phyloP scores from a whole-genome alignment of 2,329 filamentous ascomycete genomes.

The Lachnellula arida region DNA sequence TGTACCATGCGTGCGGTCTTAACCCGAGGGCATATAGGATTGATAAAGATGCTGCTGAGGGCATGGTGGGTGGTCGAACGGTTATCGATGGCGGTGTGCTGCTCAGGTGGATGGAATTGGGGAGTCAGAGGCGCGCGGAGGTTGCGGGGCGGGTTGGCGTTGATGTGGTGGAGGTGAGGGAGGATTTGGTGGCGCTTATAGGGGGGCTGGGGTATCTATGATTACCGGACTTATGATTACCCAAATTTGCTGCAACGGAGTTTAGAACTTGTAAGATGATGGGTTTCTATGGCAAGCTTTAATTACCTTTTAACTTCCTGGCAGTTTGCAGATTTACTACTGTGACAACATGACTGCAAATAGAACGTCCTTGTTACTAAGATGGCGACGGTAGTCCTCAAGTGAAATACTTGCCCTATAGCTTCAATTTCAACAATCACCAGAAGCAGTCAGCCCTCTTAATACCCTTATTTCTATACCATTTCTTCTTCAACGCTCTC shows the following conservation, averaged over 20 bases:
- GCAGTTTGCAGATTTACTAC: not conserved
- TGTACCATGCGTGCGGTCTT: slow-evolving; percentile 72
- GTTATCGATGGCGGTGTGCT: slow-evolving; percentile 73
- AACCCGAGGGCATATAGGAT: slow-evolving; percentile 79
- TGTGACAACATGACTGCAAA: too few species aligned
- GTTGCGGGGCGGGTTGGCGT: slow-evolving; percentile 69
- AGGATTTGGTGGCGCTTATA: slow-evolving; percentile 61
- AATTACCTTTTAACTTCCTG: not conserved
- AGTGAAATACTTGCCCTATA: too few species aligned
- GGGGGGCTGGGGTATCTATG: slow-evolving; percentile 56
- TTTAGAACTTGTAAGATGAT: not conserved
- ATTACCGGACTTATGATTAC: not conserved
- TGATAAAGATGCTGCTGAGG: slow-evolving; percentile 45
- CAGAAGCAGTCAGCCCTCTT: too few species aligned
- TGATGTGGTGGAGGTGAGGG: slow-evolving; percentile 61
- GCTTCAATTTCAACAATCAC: too few species aligned
- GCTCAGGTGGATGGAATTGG: slow-evolving; percentile 72
- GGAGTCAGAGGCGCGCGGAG: slow-evolving; percentile 63
- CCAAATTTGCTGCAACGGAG: not conserved
- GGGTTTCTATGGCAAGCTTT: too few species aligned
- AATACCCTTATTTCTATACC: too few species aligned
- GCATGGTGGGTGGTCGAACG: slow-evolving; percentile 39
- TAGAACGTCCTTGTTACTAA: too few species aligned
- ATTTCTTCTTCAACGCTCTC: too few species aligned
- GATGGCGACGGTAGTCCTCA: too few species aligned